Base-by-base conservation (phyloP, 306 rosid genomes). In the Fragaria nilgerrensis region DNA sequence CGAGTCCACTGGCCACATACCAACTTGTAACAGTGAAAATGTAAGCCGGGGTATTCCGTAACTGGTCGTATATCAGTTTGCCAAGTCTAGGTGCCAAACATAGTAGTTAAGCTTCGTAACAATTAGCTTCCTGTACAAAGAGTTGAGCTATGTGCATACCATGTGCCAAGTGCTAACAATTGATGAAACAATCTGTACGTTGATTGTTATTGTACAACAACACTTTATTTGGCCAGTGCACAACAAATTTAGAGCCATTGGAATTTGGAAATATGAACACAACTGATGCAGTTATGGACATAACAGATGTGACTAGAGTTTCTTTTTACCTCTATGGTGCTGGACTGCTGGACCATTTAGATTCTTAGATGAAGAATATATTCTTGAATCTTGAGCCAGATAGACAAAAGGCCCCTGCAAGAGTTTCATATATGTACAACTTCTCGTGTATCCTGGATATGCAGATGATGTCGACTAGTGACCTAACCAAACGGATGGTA, bases 401-500 rank as follows among this genome's bases (percentile, higher is more conserved):
- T 48, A 48, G 53, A 39, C 25, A 9, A 1, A 77, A 20, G 22
- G 37, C 53, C 9, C 9, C 23, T 25, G 77, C 2, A 37, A 71
- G 63, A 62, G 56, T 63, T 72, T 66, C 77, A 58, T 9, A 44
- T 9, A 41, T 45, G 71, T 20, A 23, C 39, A 49, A 23, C 34
- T 65, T 22, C 47, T 25, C 4, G 14, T 69, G 19, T 7, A n/a
- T 12, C 16, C 45, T 37, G 72, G 72, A 50, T 50, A 39, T 43
- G 68, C 32, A 70, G 50, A 43, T 52, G 52, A 27, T n/a, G 55
- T 78, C 68, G 45, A 25, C 72, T 88, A 90, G 83, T 83, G 69
- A 77, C 90, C 98, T 79, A 88, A 84, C 98, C 98, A 93, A 83
- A 85, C 5, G 62, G 96, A 77, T 68, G 98, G 98, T 65, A 93